These are phyloP conservation scores for Arthrocladium fulminans DNA, from an alignment of 2,329 filamentous ascomycete species.

Conservation along the genomic window DNA sequence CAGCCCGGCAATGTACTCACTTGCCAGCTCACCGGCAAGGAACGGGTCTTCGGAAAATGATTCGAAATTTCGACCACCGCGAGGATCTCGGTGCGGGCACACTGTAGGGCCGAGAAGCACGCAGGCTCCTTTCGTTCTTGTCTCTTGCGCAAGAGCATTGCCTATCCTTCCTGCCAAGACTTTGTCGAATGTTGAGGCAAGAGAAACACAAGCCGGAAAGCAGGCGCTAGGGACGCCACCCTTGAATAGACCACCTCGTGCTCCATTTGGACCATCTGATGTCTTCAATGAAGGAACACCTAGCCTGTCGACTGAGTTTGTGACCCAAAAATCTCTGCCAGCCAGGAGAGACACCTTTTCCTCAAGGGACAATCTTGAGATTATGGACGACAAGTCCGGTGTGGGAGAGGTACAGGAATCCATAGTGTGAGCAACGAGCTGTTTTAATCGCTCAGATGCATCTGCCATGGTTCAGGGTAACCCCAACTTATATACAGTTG, in stretches of 20 bases:
- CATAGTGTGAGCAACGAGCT: neutral
- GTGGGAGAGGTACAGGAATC: neutral
- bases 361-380: neutral
- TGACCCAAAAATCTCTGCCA: slow-evolving; percentile 55
- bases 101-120: slow-evolving; percentile 17
- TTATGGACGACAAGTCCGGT: neutral
- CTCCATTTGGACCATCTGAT: slow-evolving; percentile 54
- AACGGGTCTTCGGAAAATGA: slow-evolving; percentile 19
- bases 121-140: slow-evolving; percentile 12
- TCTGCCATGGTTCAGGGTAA: neutral
- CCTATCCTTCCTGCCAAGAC: neutral
- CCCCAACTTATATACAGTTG: neutral
- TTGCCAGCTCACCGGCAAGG: slow-evolving; percentile 13
- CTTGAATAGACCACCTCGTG: slow-evolving; percentile 37
- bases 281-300: slow-evolving; percentile 51
- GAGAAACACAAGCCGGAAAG: slow-evolving; percentile 23
- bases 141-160: slow-evolving; percentile 3
- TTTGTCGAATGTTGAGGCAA: slow-evolving; percentile 50
- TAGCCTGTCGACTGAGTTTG: slow-evolving; percentile 48
- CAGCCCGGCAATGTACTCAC: slow-evolving; percentile 13
- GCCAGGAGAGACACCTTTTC: slow-evolving; percentile 49
- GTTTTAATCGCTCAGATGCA: neutral
- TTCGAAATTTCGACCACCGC: slow-evolving; percentile 19
- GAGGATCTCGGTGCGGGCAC: slow-evolving; percentile 14
- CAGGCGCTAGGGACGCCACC: neutral